These are phyloP conservation scores for Coniochaeta hoffmannii DNA, from an alignment of 2,329 filamentous ascomycete species.

Conservation along the genomic window DNA sequence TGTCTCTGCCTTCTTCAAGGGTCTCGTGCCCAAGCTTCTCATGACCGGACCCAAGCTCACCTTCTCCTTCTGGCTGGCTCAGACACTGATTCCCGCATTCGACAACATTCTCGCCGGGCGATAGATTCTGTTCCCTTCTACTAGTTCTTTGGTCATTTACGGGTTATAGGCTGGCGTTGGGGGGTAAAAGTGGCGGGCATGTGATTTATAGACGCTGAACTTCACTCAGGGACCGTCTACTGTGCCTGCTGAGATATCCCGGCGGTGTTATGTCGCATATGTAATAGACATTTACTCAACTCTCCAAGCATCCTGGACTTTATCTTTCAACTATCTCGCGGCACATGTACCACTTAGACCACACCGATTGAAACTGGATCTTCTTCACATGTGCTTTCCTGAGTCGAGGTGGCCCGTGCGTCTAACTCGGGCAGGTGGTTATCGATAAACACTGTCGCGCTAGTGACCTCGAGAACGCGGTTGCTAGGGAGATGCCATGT, in stretches of 20 bases:
- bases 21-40: conserved; percentile 89
- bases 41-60: conserved; percentile 99
- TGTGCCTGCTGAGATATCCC: not conserved
- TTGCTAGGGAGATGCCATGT: not conserved
- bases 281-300: conserved; percentile 1
- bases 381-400: too few species aligned
- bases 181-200: not conserved
- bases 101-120: conserved; percentile 37
- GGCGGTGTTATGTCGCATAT: not conserved
- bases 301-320: not conserved
- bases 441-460: not conserved
- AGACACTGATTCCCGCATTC: conserved; percentile 94
- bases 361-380: too few species aligned
- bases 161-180: conserved; percentile 2
- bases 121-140: not conserved
- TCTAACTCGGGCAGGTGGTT: not conserved
- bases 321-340: not conserved
- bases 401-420: not conserved
- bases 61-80: conserved; percentile 99
- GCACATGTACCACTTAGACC: too few species aligned
- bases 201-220: not conserved
- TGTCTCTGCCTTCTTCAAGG: conserved; percentile 88
- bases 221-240: not conserved
- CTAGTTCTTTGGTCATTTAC: not conserved
- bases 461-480: not conserved